phyloP scores from a whole-genome alignment of 2,329 filamentous ascomycete genomes.

The Helminthosporium solani region DNA sequence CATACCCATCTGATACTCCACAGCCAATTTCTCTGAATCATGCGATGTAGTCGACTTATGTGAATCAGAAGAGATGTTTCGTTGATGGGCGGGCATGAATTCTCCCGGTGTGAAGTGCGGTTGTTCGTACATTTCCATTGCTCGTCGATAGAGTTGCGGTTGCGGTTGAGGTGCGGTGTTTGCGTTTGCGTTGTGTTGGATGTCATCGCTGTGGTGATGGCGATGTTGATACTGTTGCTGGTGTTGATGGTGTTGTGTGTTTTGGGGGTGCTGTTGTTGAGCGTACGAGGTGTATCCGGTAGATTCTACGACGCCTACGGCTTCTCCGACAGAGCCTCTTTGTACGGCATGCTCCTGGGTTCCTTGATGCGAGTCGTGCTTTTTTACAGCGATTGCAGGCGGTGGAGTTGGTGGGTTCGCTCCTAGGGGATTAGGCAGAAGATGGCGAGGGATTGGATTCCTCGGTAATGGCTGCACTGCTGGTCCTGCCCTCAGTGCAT shows the following conservation, averaged over 20 bases:
- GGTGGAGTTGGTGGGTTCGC: slow-evolving; percentile 6
- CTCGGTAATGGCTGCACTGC: background rate
- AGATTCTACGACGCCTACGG: background rate
- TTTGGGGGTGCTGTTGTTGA: background rate
- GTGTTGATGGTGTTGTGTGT: background rate
- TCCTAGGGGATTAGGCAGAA: slow-evolving; percentile 2
- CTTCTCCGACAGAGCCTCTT: background rate
- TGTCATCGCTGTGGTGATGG: background rate
- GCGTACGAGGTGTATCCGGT: background rate
- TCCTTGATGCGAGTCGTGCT: slow-evolving; percentile 11
- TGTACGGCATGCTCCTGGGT: background rate
- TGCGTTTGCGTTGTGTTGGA: background rate
- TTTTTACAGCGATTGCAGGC: background rate
- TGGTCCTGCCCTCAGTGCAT: background rate
- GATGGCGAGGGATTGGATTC: background rate
- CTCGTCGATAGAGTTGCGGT: background rate
- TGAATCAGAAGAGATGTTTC: slow-evolving; percentile 11
- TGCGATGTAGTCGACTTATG: slow-evolving; percentile 15
- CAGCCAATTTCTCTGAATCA: slow-evolving; percentile 22
- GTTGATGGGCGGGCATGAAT: slow-evolving; percentile 14
- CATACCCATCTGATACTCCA: slow-evolving; percentile 27
- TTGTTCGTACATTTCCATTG: background rate
- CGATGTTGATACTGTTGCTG: background rate
- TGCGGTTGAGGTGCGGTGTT: background rate
- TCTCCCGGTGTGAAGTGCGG: background rate